Percentiles rank a stretch among this genome's conserved stretches.
phyloP scores from a whole-genome alignment of 208 protist genomes.

The Trypanosoma avium region DNA sequence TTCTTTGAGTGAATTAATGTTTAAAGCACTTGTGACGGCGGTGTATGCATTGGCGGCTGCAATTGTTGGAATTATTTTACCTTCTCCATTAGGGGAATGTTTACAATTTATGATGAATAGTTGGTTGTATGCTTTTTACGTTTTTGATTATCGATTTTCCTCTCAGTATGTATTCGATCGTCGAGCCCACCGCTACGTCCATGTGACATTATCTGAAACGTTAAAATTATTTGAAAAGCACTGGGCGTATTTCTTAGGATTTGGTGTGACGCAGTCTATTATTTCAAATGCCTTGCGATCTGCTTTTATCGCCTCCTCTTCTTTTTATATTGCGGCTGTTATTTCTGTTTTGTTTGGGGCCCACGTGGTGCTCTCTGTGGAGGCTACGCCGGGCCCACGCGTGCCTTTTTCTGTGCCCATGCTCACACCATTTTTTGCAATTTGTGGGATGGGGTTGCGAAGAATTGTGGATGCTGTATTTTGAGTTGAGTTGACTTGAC shows the following conservation, averaged over 20 bases:
- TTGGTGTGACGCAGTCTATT: conserved; percentile 40
- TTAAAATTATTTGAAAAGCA: conserved; percentile 58
- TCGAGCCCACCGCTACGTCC: not conserved
- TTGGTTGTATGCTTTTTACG: conserved; percentile 72
- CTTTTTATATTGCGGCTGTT: conserved; percentile 41
- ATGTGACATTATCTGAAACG: conserved; percentile 28
- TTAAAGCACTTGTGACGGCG: conserved; percentile 55
- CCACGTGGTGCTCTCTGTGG: conserved; percentile 52
- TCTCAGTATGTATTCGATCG: conserved; percentile 29
- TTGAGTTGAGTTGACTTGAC: no score
- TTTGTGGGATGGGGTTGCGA: conserved; percentile 15
- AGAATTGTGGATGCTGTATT: conserved; percentile 1
- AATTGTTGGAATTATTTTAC: conserved; percentile 18
- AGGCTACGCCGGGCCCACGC: conserved; percentile 36
- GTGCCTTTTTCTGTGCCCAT: conserved; percentile 40
- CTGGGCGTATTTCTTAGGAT: conserved; percentile 66
- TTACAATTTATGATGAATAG: conserved; percentile 45
- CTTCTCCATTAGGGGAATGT: conserved; percentile 18
- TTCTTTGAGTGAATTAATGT: conserved; percentile 49
- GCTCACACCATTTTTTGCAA: conserved; percentile 50
- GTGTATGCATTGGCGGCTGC: conserved; percentile 37
- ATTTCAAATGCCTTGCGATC: conserved; percentile 35
- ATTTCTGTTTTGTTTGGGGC: conserved; percentile 58
- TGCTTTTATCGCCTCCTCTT: conserved; percentile 19
- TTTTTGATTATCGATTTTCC: conserved; percentile 65